These are phyloP conservation scores for Sesbania bispinosa DNA, from an alignment of 306 rosid genomes.

Conservation along the genomic window DNA sequence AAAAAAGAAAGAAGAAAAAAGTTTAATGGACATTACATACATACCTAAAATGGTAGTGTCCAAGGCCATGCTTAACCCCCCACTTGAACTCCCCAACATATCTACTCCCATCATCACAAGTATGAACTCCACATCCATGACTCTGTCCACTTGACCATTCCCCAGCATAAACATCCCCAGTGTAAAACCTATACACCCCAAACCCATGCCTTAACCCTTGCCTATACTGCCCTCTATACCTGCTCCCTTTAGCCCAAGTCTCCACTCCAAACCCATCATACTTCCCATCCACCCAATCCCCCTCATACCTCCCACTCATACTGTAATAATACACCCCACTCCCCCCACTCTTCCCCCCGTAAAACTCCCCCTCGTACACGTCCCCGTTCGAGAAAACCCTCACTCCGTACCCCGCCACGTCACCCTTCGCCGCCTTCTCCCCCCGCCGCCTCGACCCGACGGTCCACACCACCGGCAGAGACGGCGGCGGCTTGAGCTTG, in stretches of 20 bases:
- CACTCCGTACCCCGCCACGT: slow-evolving; percentile 36
- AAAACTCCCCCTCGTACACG: slow-evolving; percentile 78
- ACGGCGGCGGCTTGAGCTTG: not conserved
- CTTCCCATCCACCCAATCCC: slow-evolving; percentile 84
- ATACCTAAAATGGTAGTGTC: slow-evolving; percentile 89
- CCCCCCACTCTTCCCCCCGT: slow-evolving; percentile 59
- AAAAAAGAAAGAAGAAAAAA: not conserved
- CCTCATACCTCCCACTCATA: slow-evolving; percentile 84
- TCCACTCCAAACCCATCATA: slow-evolving; percentile 87
- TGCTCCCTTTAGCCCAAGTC: slow-evolving; percentile 81
- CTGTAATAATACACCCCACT: slow-evolving; percentile 78
- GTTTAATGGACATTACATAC: not conserved
- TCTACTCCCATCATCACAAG: slow-evolving; percentile 78
- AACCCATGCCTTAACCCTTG: slow-evolving; percentile 73
- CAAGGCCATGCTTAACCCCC: slow-evolving; percentile 90
- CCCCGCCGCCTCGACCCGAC: not conserved
- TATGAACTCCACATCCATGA: slow-evolving; percentile 81
- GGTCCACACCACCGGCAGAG: not conserved
- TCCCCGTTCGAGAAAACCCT: slow-evolving; percentile 62
- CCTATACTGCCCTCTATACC: slow-evolving; percentile 72
- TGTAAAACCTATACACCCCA: slow-evolving; percentile 75
- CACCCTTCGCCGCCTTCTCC: not conserved
- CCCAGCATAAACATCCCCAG: slow-evolving; percentile 83
- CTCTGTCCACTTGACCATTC: slow-evolving; percentile 90
- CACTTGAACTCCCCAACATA: slow-evolving; percentile 85